Base-by-base conservation (phyloP, 345 rosid genomes). In the Geranium rotundifolium region DNA sequence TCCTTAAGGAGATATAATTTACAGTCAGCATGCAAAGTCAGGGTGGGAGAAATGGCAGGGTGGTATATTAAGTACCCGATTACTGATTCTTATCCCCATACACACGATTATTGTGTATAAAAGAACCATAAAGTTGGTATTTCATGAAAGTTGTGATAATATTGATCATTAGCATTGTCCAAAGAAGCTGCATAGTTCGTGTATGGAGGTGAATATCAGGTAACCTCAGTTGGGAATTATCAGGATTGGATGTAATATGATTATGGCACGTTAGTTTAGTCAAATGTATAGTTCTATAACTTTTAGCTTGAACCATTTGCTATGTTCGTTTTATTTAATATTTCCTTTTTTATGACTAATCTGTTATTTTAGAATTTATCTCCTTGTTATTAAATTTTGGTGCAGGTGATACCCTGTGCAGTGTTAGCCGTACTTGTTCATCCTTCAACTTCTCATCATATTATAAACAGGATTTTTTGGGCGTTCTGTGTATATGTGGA, bases 401-500 rank as follows among this genome's bases (percentile, higher is more conserved):
- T 85, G 74, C 85, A 95, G 99, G 77, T 84, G 52, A 74, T 75
- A 54, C 99, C 99, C 2, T 95, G 97, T 82, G 91, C 70, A 23
- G 65, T 85, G 39, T 72, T 95, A 66, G 99, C 99, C 56, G 71
- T 90, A 57, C 58, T 82, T 19, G 73, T 95, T 65, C 96, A 95
- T 71, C 99, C 99, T 37, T 81, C 99, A 39, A 95, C 99, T 29
- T 84, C 96, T 6, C 99, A 95, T 81, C 74, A 95, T 71, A 39
- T 88, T 27, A 27, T 90, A 65, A 86, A 95, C 72, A 76, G 97
- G 75, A 80, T 95, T 37, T 84, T 72, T 54, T 95, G 99, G 97
- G 97, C 96, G 0, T 90, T 90, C 66, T 85, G 95, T 71, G 97
- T 95, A 16, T 95, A 95, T 75, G 77, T 90, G 56, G 99, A 95